phyloP scores from a whole-genome alignment of 1,139 yeast genomes.

The Zygotorulaspora mrakii region DNA sequence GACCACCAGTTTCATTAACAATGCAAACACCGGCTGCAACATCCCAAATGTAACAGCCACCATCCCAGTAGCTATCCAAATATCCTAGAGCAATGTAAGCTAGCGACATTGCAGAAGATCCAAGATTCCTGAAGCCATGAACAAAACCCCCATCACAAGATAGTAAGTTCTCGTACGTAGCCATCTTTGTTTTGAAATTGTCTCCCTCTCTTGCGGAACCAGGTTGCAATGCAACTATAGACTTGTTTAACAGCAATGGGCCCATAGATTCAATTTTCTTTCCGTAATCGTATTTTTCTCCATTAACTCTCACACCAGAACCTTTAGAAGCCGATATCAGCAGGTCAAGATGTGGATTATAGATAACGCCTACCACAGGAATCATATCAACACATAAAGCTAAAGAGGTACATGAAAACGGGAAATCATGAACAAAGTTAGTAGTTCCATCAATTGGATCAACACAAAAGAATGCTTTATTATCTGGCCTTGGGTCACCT shows the following conservation, averaged over 20 bases:
- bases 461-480: slow-evolving; percentile 56
- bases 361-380: slow-evolving; percentile 58
- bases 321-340: slow-evolving; percentile 51
- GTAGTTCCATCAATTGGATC: slow-evolving; percentile 65
- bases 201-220: slow-evolving; percentile 54
- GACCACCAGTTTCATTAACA: slow-evolving; percentile 55
- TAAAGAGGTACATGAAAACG: slow-evolving; percentile 55
- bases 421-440: slow-evolving; percentile 56
- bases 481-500: slow-evolving; percentile 45
- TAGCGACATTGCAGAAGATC: slow-evolving; percentile 58
- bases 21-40: slow-evolving; percentile 65
- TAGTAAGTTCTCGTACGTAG: slow-evolving; percentile 46
- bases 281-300: slow-evolving; percentile 40
- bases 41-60: slow-evolving; percentile 63
- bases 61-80: slow-evolving; percentile 60
- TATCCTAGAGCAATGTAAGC: slow-evolving; percentile 54
- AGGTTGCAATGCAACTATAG: slow-evolving; percentile 56
- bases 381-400: slow-evolving; percentile 49
- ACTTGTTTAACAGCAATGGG: slow-evolving; percentile 45
- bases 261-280: slow-evolving; percentile 31
- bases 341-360: slow-evolving; percentile 51
- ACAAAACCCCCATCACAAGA: slow-evolving; percentile 48
- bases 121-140: slow-evolving; percentile 56
- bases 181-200: slow-evolving; percentile 47
- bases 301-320: slow-evolving; percentile 50